phyloP scores from a whole-genome alignment of 2,329 filamentous ascomycete species.

The Alternaria solani region DNA sequence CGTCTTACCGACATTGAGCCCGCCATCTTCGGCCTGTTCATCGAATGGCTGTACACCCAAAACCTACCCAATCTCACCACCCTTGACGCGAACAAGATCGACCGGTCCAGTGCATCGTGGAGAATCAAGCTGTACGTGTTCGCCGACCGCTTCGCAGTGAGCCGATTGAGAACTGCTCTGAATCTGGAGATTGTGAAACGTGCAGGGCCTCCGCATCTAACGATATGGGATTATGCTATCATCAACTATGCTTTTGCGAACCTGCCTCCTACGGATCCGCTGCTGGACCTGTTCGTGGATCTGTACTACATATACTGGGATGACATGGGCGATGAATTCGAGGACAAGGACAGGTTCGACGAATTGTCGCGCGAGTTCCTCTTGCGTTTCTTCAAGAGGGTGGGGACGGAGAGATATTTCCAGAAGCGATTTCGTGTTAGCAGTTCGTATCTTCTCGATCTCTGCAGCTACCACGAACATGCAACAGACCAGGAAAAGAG shows the following conservation, averaged over 20 bases:
- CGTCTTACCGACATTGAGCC: slow-evolving; percentile 15
- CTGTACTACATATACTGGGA: neutral
- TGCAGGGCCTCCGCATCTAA: no score
- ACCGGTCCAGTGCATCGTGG: no score
- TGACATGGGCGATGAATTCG: neutral
- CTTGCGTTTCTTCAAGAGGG: neutral
- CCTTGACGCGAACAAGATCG: no score
- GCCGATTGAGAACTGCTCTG: slow-evolving; percentile 7
- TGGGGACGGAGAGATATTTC: neutral
- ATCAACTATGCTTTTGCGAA: neutral
- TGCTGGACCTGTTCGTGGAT: neutral
- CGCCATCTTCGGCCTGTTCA: slow-evolving; percentile 8
- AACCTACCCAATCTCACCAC: neutral
- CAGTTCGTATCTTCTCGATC: neutral
- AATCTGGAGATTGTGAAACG: neutral
- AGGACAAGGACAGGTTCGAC: neutral
- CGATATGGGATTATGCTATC: neutral
- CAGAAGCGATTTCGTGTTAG: no score
- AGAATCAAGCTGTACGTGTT: slow-evolving; percentile 14
- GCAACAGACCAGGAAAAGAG: neutral
- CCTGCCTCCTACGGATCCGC: neutral
- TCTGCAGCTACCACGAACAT: neutral
- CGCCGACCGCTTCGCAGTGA: slow-evolving; percentile 17
- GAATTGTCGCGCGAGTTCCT: neutral
- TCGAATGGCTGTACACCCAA: slow-evolving; percentile 21